Evolutionary conservation across 1,139 yeast genomes (phyloP).

Genomic region (Petasospora rhodanensis): DNA sequence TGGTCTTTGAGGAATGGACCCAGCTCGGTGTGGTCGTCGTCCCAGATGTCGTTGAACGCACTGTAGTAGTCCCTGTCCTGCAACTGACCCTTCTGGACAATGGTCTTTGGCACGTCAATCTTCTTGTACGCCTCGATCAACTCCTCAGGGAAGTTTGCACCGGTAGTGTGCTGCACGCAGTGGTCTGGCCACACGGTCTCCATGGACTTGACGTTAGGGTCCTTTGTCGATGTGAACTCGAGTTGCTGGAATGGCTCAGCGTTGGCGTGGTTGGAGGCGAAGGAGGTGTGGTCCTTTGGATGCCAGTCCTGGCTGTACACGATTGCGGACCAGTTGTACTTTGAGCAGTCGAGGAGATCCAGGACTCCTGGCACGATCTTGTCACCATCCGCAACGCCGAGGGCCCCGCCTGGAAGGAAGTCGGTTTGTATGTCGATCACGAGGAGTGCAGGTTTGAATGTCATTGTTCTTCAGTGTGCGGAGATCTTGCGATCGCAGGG

Average conservation of each 20-base stretch:
- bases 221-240: conserved; percentile 49
- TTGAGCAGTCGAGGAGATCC: conserved; percentile 34
- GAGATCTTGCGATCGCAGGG: no score
- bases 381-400: conserved; percentile 71
- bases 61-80: conserved; percentile 81
- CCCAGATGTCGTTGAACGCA: conserved; percentile 83
- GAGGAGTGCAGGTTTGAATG: conserved; percentile 48
- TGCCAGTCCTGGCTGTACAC: conserved; percentile 90
- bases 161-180: conserved; percentile 68
- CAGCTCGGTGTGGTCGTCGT: conserved; percentile 64
- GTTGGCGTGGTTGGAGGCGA: conserved; percentile 62
- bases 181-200: conserved; percentile 88
- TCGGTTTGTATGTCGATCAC: conserved; percentile 84
- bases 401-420: conserved; percentile 69
- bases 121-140: conserved; percentile 31
- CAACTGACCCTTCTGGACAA: conserved; percentile 67
- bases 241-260: conserved; percentile 49
- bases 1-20: conserved; percentile 39
- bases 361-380: conserved; percentile 49
- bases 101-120: conserved; percentile 26
- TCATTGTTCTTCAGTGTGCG: conserved; percentile 3
- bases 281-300: conserved; percentile 71
- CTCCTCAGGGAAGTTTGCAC: conserved; percentile 58
- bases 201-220: conserved; percentile 29
- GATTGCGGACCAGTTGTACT: conserved; percentile 53